Evolutionary conservation across 306 rosid genomes (phyloP).

Genomic region (Castanospermum australe): DNA sequence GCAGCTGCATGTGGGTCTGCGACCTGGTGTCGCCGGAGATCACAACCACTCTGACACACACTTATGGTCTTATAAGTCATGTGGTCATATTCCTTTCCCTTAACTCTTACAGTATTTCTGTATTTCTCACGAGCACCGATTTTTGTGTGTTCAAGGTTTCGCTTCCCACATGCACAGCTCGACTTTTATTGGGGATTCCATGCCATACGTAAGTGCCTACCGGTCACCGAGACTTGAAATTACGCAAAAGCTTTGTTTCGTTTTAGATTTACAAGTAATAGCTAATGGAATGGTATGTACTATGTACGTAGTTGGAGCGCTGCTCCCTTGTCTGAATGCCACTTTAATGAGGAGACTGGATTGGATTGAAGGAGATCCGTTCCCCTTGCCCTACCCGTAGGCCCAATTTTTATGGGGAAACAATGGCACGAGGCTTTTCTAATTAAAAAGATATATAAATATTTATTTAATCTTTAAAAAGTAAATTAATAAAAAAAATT

Average conservation of each 20-base stretch:
- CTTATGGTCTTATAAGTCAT: neutral
- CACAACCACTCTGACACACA: constrained; percentile 47
- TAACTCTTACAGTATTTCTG: neutral
- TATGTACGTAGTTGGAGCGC: no score
- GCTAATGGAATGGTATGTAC: neutral
- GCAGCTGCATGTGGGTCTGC: constrained; percentile 52
- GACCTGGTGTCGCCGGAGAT: constrained; percentile 56
- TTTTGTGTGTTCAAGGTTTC: neutral
- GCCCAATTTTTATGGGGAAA: no score
- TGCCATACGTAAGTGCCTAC: constrained; percentile 1
- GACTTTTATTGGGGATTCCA: constrained; percentile 26
- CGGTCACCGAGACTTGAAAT: neutral
- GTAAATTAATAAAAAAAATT: no score
- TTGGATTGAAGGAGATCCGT: no score
- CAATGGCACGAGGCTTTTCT: no score
- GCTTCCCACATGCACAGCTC: constrained; percentile 57
- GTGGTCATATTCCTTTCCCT: neutral
- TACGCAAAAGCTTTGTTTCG: neutral
- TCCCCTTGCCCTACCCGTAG: no score
- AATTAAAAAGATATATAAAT: no score
- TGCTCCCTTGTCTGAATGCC: neutral
- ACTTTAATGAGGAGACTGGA: no score
- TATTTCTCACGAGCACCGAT: constrained; percentile 17
- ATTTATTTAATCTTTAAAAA: no score
- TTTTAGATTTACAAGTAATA: no score